Base-by-base conservation (phyloP, 2,329 filamentous ascomycete species). In the Aspergillus ruber region DNA sequence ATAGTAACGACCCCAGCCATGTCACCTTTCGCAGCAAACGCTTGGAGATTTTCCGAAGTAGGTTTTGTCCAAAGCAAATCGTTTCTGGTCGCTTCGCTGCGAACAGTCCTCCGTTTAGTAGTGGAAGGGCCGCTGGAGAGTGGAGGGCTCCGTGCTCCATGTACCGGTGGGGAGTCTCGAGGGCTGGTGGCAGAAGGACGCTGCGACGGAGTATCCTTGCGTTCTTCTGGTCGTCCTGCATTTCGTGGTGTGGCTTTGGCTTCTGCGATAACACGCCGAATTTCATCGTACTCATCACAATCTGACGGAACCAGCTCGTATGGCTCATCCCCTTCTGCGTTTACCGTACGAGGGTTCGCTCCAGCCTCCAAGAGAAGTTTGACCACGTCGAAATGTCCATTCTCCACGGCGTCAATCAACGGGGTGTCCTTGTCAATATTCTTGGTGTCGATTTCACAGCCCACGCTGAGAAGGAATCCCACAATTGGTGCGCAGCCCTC, bases 351-450 rank as follows among this genome's bases (percentile, higher is more conserved):
- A 43, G 93, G 93, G 62, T 98, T 94, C 10, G 95, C 91, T 9
- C 90, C 91, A 48, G 90, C 85, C 47, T 86, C 82, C 2, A 98
- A 75, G 29, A 98, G 74, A 8, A 95, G 75, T 60, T 83, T 88
- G 38, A 98, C 87, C 3, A 97, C 91, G 15, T 86, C 87, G 6
- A 95, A 66, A 63, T 98, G 90, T 1, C 88, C 88, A 60, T 98
- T 98, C 58, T 97, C 93, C 23, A 97, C 90, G 4, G 93, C 93
- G 72, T 98, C 93, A 46, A 98, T 85, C 32, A 98, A 78, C 23
- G 93, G 93, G 0, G 93, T 97, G 60, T 98, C 93, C 60, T 88
- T 89, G 58, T 90, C 85, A 48, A 81, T 80, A 48, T 83, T 83
- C 59, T 88, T 84, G 43, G 78, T 91, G 60, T 96, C 87, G 41